Base-by-base conservation (phyloP, 148 eudicot species). In the Diospyros kaki region DNA sequence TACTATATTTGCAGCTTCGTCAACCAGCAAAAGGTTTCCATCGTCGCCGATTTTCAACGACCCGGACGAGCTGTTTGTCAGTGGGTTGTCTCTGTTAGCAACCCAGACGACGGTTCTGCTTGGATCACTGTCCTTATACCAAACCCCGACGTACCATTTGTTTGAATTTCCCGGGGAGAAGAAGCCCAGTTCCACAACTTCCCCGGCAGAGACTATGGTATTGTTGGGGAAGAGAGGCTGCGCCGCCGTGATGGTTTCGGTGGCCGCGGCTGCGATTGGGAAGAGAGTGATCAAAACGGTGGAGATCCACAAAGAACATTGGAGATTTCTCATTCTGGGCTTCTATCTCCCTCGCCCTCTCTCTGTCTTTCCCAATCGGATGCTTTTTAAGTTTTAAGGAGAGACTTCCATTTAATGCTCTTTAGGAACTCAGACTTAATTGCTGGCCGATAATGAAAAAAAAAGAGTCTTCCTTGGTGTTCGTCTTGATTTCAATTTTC, bases 171-270 rank as follows among this genome's bases (percentile, higher is more conserved):
- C 71, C 0, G 42, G 78, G 11, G 42, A 14, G 72, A 80, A 80
- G 75, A 80, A 80, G 11, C 82, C 75, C n/a, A 80, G 66, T 17
- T 70, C 78, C 38, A 80, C 75, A 2, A 41, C 10, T 39, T 68
- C n/a, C 62, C 74, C 50, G 45, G 71, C 43, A 39, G 78, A 79
- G 38, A 69, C 55, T 13, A 79, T 43, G 40, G 75, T 62, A 10
- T 68, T 68, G 44, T 62, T 68, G 9, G 51, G 60, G 3, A 70
- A 61, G 61, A 79, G 68, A 53, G 61, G 61, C 43, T 79, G 74
- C 15, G 58, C 17, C 15, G 59, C 69, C 9, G 78, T 42, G 44
- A 79, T 68, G 54, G 70, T 62, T 56, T 69, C 51, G 28, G 28
- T 28, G 28, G 28, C 28, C 28, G 28, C 28, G 28, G 69, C 12